Conservation (phyloP, 1,284 basidiomycete species). For the Vanrija humicola region DNA sequence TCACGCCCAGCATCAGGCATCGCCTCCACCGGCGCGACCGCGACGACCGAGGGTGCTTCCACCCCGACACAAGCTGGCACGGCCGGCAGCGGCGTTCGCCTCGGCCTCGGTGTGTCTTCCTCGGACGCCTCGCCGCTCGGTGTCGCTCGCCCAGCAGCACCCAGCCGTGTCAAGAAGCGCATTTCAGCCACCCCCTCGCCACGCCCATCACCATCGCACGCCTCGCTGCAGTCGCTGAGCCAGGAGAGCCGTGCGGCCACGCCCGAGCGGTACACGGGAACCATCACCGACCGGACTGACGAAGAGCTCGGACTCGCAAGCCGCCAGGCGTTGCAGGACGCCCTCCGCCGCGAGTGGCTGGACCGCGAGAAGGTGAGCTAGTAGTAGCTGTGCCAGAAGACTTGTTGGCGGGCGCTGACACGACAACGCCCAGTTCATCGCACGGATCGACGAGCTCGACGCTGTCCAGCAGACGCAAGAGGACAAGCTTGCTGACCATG, state of each 20-base stretch:
- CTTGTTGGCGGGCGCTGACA: not conserved
- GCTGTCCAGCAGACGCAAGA: not conserved
- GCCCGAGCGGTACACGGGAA: conserved; percentile 9
- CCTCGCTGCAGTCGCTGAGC: not conserved
- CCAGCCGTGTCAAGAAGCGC: conserved; percentile 12
- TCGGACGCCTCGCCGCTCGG: conserved; percentile 2
- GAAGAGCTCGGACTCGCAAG: conserved; percentile 28
- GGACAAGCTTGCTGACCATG: not conserved
- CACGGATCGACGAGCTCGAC: conserved; percentile 17
- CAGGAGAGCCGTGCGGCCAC: not conserved
- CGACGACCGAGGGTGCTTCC: not conserved
- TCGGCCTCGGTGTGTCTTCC: conserved; percentile 7
- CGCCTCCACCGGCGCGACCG: not conserved
- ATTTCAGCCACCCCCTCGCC: not conserved
- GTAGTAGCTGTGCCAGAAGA: not conserved
- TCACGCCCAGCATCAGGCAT: not conserved
- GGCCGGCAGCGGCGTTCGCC: not conserved
- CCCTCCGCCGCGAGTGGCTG: conserved; percentile 33
- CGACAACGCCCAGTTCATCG: conserved; percentile 1
- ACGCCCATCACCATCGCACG: not conserved
- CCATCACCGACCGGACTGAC: conserved; percentile 31
- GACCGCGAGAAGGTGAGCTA: conserved; percentile 31
- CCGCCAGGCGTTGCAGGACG: conserved; percentile 27
- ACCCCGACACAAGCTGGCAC: not conserved
- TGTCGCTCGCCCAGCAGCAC: conserved; percentile 8